phyloP scores from a whole-genome alignment of 2,329 filamentous ascomycete species.

The Septoria linicola region DNA sequence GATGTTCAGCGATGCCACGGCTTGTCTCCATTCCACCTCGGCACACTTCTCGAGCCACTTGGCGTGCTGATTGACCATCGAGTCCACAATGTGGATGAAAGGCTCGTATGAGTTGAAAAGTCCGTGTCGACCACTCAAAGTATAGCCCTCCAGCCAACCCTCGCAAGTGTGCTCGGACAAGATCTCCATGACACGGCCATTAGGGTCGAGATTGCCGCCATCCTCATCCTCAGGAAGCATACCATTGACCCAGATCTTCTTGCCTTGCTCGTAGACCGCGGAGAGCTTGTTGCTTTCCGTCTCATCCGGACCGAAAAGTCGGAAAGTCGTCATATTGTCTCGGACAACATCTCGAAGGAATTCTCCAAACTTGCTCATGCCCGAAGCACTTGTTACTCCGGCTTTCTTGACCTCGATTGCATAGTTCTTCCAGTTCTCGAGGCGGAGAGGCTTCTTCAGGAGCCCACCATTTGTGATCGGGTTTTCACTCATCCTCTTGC shows the following conservation, averaged over 20 bases:
- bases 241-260: constrained; percentile 79
- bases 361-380: constrained; percentile 68
- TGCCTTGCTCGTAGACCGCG: constrained; percentile 68
- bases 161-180: constrained; percentile 79
- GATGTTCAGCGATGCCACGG: constrained; percentile 74
- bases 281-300: constrained; percentile 77
- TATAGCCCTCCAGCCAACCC: constrained; percentile 77
- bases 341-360: constrained; percentile 68
- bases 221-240: constrained; percentile 74
- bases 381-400: constrained; percentile 52
- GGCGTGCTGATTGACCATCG: constrained; percentile 83
- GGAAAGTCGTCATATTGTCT: constrained; percentile 66
- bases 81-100: constrained; percentile 80
- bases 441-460: constrained; percentile 63
- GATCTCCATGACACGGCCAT: constrained; percentile 78
- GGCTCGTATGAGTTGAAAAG: constrained; percentile 79
- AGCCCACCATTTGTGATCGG: constrained; percentile 71
- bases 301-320: constrained; percentile 76
- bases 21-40: constrained; percentile 75
- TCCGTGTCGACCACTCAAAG: constrained; percentile 72
- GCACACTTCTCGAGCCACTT: constrained; percentile 81
- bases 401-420: constrained; percentile 61
- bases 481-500: constrained; percentile 73
- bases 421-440: constrained; percentile 71
- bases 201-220: constrained; percentile 68